phyloP scores from a whole-genome alignment of 1,139 yeast species.

The Debaryomyces coudertii region DNA sequence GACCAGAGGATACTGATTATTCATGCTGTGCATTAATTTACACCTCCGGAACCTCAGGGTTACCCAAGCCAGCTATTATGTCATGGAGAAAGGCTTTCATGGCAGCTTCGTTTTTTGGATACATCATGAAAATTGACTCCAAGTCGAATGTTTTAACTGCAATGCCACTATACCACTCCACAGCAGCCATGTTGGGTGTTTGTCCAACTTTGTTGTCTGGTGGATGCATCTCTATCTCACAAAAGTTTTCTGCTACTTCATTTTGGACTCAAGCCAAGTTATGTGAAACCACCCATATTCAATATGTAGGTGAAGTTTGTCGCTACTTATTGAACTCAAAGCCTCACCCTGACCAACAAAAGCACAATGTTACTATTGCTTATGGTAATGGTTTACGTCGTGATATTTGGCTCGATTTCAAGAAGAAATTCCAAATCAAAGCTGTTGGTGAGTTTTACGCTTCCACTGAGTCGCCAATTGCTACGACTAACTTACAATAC shows the following conservation, averaged over 20 bases:
- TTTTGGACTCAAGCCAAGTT: conserved; percentile 91
- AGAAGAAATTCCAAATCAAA: conserved; percentile 70
- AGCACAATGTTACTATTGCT: conserved; percentile 70
- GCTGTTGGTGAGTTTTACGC: conserved; percentile 92
- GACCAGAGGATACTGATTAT: conserved; percentile 57
- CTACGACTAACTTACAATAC: conserved; percentile 78
- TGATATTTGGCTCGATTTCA: conserved; percentile 89
- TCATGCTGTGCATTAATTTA: conserved; percentile 76
- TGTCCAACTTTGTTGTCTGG: conserved; percentile 67
- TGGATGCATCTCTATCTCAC: conserved; percentile 78
- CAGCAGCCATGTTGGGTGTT: conserved; percentile 87
- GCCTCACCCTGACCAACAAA: conserved; percentile 64
- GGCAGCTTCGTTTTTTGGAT: conserved; percentile 73
- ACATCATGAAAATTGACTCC: conserved; percentile 61
- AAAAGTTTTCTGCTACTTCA: conserved; percentile 79
- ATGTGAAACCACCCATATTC: conserved; percentile 75
- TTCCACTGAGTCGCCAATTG: conserved; percentile 91
- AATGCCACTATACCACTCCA: conserved; percentile 95
- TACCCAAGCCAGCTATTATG: conserved; percentile 94
- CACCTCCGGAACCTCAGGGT: conserved; percentile 94
- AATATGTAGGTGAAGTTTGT: conserved; percentile 96
- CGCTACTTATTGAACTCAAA: conserved; percentile 78
- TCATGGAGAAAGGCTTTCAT: conserved; percentile 83
- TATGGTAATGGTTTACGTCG: conserved; percentile 91
- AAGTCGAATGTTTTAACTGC: conserved; percentile 76